A percentile compares a stretch with the other conserved stretches of the same genome.
Conservation (phyloP, 2,329 filamentous ascomycete species). For the Pseudocercospora cruenta region DNA sequence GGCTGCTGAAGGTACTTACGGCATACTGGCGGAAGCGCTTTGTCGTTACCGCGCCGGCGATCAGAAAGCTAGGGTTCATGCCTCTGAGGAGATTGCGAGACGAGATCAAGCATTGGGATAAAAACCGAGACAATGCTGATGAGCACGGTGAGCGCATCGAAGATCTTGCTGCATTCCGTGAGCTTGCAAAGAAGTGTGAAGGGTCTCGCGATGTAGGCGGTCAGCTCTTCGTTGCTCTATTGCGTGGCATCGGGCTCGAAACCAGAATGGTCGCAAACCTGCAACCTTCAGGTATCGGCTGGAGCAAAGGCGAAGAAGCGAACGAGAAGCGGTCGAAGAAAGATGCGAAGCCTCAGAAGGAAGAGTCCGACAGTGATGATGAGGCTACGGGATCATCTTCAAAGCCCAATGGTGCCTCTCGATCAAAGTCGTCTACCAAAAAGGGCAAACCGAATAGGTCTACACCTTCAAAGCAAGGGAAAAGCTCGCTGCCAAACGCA, state of each 20-base stretch:
- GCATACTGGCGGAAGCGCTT: constrained; percentile 90
- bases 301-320: constrained; percentile 83
- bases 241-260: constrained; percentile 80
- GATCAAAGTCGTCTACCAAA: background rate
- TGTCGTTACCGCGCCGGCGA: constrained; percentile 71
- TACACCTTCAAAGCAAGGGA: background rate
- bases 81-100: constrained; percentile 72
- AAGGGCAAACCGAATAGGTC: constrained; percentile 13
- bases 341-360: constrained; percentile 25
- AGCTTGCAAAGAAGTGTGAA: constrained; percentile 67
- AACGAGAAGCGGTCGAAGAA: constrained; percentile 50
- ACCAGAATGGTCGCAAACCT: constrained; percentile 81
- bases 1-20: constrained; percentile 74
- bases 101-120: constrained; percentile 71
- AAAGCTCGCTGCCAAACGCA: constrained; percentile 9
- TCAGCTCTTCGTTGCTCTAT: constrained; percentile 84
- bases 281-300: constrained; percentile 87
- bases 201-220: constrained; percentile 87
- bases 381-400: constrained; percentile 11
- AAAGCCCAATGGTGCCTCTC: background rate
- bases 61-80: constrained; percentile 91
- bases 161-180: constrained; percentile 69
- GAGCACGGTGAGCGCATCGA: constrained; percentile 76
- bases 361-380: constrained; percentile 19
- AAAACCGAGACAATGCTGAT: constrained; percentile 63